A percentile compares a stretch with the other conserved stretches of the same genome.
These are phyloP conservation scores for Harringtonia aguacate DNA, from an alignment of 2,329 filamentous ascomycete genomes.

Conservation along the genomic window DNA sequence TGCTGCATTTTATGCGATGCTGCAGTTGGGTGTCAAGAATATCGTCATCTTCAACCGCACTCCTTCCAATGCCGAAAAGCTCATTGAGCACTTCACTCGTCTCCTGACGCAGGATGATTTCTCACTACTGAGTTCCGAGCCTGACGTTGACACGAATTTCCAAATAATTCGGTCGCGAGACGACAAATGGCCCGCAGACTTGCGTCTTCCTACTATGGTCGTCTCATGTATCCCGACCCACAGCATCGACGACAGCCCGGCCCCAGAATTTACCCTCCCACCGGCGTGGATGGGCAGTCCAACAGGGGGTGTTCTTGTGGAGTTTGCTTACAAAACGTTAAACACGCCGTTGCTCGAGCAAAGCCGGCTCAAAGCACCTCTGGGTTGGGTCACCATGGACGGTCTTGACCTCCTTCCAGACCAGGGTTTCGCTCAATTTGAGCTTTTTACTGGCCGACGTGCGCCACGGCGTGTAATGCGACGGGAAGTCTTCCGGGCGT, in stretches of 20 bases:
- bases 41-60: constrained; percentile 65
- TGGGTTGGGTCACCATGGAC: constrained; percentile 60
- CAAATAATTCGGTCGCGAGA: constrained; percentile 44
- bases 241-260: constrained; percentile 44
- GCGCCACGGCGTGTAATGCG: constrained; percentile 61
- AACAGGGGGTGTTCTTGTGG: constrained; percentile 62
- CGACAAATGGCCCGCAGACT: constrained; percentile 51
- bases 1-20: constrained; percentile 61
- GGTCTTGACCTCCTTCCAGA: constrained; percentile 62
- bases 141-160: constrained; percentile 23
- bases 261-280: constrained; percentile 60
- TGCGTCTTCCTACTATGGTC: constrained; percentile 58
- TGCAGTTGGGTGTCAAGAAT: constrained; percentile 60
- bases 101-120: background rate
- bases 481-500: constrained; percentile 28
- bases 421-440: constrained; percentile 67
- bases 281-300: constrained; percentile 56
- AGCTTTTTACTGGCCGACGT: constrained; percentile 62
- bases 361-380: constrained; percentile 40
- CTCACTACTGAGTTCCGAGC: background rate
- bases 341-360: constrained; percentile 58
- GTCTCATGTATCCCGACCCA: constrained; percentile 64
- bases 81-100: constrained; percentile 57
- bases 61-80: constrained; percentile 43
- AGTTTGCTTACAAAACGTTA: constrained; percentile 61